phyloP scores from a whole-genome alignment of 1,284 basidiomycete species.

The Coniferiporia sulphurascens region DNA sequence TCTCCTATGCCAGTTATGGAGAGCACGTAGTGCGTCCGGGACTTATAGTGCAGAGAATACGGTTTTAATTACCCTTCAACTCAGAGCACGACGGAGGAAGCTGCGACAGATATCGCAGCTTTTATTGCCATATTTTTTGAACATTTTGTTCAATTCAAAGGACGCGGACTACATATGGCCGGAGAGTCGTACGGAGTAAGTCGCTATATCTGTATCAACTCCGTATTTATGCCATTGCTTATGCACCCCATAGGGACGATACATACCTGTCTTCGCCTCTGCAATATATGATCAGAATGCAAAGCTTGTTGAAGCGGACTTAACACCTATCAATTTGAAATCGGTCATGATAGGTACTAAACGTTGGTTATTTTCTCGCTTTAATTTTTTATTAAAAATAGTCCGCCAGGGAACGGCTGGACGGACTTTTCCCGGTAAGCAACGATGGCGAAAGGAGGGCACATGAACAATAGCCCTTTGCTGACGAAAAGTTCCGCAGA shows the following conservation, averaged over 20 bases:
- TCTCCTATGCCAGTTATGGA: constrained; percentile 53
- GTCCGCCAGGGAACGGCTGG: not conserved
- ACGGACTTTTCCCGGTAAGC: not conserved
- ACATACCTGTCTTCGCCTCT: constrained; percentile 15
- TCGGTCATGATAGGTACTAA: constrained; percentile 19
- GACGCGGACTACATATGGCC: constrained; percentile 59
- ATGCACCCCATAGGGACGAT: constrained; percentile 10
- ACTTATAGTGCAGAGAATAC: constrained; percentile 26
- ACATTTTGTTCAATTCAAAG: constrained; percentile 59
- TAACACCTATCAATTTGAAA: constrained; percentile 18
- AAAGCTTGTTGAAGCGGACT: constrained; percentile 1
- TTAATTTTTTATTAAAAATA: not conserved
- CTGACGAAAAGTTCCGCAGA: not conserved
- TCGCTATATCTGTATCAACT: not conserved
- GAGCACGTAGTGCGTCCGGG: constrained; percentile 45
- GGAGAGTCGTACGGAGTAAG: constrained; percentile 65
- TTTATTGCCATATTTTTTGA: constrained; percentile 75
- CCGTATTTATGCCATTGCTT: not conserved
- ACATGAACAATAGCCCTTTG: not conserved
- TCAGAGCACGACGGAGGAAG: constrained; percentile 57
- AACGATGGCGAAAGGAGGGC: not conserved
- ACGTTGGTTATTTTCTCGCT: not conserved
- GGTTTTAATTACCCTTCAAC: not conserved
- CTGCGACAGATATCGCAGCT: constrained; percentile 63
- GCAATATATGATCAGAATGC: constrained; percentile 19